phyloP scores from a whole-genome alignment of 78 protist species.

The Capsaspora owczarzaki region DNA sequence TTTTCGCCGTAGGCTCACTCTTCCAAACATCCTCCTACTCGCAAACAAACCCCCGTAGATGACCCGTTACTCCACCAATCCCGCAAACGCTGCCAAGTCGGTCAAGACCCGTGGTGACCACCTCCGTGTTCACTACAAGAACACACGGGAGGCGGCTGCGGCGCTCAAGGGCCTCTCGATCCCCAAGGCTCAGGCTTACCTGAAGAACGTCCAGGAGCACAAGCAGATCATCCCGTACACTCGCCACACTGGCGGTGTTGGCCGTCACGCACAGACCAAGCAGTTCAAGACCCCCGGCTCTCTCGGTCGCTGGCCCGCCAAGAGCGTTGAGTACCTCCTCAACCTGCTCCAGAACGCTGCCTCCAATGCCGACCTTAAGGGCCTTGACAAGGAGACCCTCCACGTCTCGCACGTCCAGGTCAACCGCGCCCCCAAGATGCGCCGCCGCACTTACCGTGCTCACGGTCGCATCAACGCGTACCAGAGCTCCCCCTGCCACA shows the following conservation, averaged over 20 bases:
- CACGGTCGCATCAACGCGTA: conserved; percentile 95
- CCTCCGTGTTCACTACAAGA: conserved; percentile 93
- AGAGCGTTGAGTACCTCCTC: conserved; percentile 68
- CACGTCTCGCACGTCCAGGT: conserved; percentile 75
- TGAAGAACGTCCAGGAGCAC: conserved; percentile 70
- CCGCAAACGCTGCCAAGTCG: neutral
- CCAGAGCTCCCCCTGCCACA: conserved; percentile 84
- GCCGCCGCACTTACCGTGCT: conserved; percentile 94
- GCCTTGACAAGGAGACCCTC: conserved; percentile 53
- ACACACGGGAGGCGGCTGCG: conserved; percentile 88
- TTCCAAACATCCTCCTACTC: no score
- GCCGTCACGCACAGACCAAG: conserved; percentile 85
- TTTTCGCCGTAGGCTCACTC: no score
- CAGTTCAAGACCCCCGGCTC: conserved; percentile 15
- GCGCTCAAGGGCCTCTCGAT: conserved; percentile 79
- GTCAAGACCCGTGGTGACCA: conserved; percentile 83
- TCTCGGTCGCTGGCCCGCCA: conserved; percentile 91
- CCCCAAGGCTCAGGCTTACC: conserved; percentile 65
- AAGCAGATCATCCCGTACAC: conserved; percentile 84
- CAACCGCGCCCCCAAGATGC: conserved; percentile 76
- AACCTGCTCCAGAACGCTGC: conserved; percentile 80
- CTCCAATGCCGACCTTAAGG: conserved; percentile 78
- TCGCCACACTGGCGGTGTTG: conserved; percentile 78
- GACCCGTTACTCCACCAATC: neutral
- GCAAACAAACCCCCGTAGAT: neutral